These are phyloP conservation scores for Mycena vitilis DNA, from an alignment of 768 basidiomycete genomes.

Conservation along the genomic window DNA sequence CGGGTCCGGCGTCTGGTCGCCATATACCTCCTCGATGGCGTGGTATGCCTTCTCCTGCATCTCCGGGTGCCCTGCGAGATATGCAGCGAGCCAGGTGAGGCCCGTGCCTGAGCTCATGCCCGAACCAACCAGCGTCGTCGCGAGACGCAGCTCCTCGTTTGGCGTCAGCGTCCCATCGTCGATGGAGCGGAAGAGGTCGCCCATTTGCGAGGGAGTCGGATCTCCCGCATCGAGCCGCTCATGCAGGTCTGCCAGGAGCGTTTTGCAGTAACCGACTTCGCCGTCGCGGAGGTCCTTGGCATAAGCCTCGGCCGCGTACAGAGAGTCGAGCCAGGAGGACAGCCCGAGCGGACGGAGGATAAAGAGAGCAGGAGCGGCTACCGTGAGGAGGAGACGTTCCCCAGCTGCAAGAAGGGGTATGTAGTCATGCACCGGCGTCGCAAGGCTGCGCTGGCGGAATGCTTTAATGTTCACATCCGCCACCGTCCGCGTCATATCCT, in stretches of 20 bases:
- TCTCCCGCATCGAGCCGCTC: constrained; percentile 27
- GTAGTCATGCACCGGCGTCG: constrained; percentile 29
- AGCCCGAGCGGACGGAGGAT: constrained; percentile 17
- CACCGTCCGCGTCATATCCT: constrained; percentile 10
- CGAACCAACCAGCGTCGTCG: constrained; percentile 24
- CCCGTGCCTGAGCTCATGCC: constrained; percentile 15
- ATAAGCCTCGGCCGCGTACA: constrained; percentile 14
- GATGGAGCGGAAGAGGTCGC: constrained; percentile 18
- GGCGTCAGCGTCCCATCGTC: constrained; percentile 15
- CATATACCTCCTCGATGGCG: constrained; percentile 27
- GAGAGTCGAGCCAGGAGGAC: constrained; percentile 20
- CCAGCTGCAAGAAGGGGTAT: constrained; percentile 16
- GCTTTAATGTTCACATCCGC: constrained; percentile 26
- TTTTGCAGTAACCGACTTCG: constrained; percentile 21
- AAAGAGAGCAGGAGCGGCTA: constrained; percentile 7
- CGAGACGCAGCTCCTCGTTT: constrained; percentile 25
- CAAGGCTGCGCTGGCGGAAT: constrained; percentile 29
- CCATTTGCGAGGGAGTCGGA: constrained; percentile 22
- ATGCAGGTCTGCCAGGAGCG: constrained; percentile 16
- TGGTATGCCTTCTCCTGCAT: constrained; percentile 27
- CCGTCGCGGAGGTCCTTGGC: constrained; percentile 21
- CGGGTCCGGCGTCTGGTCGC: constrained; percentile 19
- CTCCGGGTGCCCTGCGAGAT: constrained; percentile 26
- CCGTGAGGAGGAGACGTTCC: constrained; percentile 2
- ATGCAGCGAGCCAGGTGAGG: constrained; percentile 17